phyloP scores from a whole-genome alignment of 2,329 filamentous ascomycete species.

The Arachnopeziza araneosa region DNA sequence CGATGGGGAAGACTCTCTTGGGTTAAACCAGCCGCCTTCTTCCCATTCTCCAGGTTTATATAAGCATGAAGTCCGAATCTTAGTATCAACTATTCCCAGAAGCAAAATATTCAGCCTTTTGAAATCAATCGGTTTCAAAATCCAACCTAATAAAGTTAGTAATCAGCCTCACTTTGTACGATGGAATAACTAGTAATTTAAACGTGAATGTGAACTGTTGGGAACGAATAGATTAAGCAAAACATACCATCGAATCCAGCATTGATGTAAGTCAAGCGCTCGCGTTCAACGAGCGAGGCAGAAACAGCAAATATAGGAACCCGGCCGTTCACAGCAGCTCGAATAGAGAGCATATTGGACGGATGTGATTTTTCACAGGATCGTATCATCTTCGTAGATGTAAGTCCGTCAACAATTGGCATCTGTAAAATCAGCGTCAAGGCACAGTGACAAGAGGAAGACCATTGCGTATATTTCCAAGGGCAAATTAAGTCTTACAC shows the following conservation, averaged over 20 bases:
- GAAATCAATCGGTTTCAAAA: constrained; percentile 23
- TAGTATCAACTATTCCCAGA: constrained; percentile 10
- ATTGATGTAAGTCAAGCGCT: constrained; percentile 63
- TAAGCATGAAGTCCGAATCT: constrained; percentile 7
- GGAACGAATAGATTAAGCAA: constrained; percentile 44
- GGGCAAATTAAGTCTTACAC: neutral
- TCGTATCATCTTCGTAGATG: constrained; percentile 78
- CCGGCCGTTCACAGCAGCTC: constrained; percentile 56
- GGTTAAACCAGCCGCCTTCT: constrained; percentile 23
- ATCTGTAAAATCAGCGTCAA: constrained; percentile 51
- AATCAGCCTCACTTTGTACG: constrained; percentile 50
- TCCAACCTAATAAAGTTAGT: constrained; percentile 35
- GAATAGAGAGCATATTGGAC: constrained; percentile 47
- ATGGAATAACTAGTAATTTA: neutral
- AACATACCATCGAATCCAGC: constrained; percentile 85
- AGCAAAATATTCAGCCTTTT: constrained; percentile 19
- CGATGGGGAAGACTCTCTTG: constrained; percentile 7
- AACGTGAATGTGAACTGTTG: constrained; percentile 35
- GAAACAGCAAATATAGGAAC: constrained; percentile 84
- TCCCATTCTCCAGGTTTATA: constrained; percentile 19
- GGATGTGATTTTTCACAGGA: constrained; percentile 55
- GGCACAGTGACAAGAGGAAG: neutral
- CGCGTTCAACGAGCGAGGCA: constrained; percentile 68
- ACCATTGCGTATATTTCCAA: neutral
- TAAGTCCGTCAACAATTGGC: constrained; percentile 83